These are phyloP conservation scores for Elsinoe arachidis DNA, from an alignment of 2,329 filamentous ascomycete species.

Conservation along the genomic window DNA sequence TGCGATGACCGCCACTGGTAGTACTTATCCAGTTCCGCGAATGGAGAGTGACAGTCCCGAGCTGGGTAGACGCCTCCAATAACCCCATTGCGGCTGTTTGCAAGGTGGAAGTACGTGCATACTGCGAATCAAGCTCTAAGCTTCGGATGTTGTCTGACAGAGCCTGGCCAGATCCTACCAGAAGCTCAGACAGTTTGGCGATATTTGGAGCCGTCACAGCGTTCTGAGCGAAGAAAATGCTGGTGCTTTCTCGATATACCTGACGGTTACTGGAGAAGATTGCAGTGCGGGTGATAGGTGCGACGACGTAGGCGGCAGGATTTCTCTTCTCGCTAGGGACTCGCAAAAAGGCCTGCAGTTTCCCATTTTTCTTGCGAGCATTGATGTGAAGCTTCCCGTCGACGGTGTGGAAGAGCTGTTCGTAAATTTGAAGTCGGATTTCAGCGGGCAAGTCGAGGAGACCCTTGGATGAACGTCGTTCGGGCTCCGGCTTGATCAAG, in stretches of 20 bases:
- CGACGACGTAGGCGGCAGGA: background rate
- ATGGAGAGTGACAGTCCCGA: too few relatives aligned
- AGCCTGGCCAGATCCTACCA: background rate
- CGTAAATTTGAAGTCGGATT: constrained; percentile 13
- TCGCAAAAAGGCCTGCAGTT: background rate
- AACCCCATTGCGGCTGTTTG: too few relatives aligned
- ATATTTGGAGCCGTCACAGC: background rate
- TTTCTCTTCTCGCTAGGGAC: background rate
- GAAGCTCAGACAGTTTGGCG: background rate
- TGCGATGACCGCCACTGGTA: too few relatives aligned
- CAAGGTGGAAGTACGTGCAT: too few relatives aligned
- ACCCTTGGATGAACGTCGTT: constrained; percentile 12
- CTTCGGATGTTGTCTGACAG: too few relatives aligned
- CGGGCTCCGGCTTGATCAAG: constrained; percentile 11
- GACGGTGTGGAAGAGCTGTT: background rate
- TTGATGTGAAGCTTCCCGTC: background rate
- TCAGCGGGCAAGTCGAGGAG: constrained; percentile 20
- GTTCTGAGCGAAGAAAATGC: background rate
- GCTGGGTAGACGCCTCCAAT: too few relatives aligned
- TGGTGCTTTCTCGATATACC: background rate
- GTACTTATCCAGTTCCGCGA: too few relatives aligned
- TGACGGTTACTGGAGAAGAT: background rate
- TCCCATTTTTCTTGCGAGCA: background rate
- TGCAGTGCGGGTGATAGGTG: background rate
- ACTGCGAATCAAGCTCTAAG: too few relatives aligned